These are phyloP conservation scores for Cryptosporidium baileyi DNA, from an alignment of 169 alveolate genomes.

Conservation along the genomic window DNA sequence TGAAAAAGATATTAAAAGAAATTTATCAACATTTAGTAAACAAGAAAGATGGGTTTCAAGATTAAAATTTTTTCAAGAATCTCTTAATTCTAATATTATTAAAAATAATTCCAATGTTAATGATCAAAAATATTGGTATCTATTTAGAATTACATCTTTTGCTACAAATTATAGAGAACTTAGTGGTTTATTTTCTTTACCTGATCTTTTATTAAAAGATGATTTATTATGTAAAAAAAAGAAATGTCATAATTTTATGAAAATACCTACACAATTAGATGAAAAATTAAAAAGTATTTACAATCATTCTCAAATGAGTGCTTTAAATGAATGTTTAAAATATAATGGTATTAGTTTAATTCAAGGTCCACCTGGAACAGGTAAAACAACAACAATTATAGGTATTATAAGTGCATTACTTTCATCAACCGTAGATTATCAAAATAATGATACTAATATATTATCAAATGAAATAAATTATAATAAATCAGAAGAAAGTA, in stretches of 20 bases:
- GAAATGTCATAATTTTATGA: neutral
- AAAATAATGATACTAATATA: neutral
- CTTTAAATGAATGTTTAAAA: constrained; percentile 67
- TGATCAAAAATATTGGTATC: neutral
- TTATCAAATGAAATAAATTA: neutral
- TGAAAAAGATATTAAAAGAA: neutral
- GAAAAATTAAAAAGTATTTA: constrained; percentile 2
- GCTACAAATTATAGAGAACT: constrained; percentile 56
- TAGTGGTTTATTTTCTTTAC: constrained; percentile 46
- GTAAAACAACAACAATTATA: constrained; percentile 95
- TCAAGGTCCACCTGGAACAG: constrained; percentile 99
- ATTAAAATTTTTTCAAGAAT: neutral
- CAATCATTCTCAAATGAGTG: constrained; percentile 53
- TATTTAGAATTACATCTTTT: constrained; percentile 56
- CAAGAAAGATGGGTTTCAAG: constrained; percentile 7
- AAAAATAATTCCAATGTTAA: neutral
- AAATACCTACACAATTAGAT: constrained; percentile 11
- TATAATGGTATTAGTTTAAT: constrained; percentile 89
- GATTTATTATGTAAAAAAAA: neutral
- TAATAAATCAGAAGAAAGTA: neutral
- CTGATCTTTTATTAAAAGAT: constrained; percentile 21
- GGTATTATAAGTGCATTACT: constrained; percentile 88
- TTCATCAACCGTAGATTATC: constrained; percentile 28
- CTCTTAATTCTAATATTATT: neutral
- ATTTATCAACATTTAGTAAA: neutral